Evolutionary conservation across 768 basidiomycete genomes (phyloP).

Genomic region (Tylopilus intermedius): DNA sequence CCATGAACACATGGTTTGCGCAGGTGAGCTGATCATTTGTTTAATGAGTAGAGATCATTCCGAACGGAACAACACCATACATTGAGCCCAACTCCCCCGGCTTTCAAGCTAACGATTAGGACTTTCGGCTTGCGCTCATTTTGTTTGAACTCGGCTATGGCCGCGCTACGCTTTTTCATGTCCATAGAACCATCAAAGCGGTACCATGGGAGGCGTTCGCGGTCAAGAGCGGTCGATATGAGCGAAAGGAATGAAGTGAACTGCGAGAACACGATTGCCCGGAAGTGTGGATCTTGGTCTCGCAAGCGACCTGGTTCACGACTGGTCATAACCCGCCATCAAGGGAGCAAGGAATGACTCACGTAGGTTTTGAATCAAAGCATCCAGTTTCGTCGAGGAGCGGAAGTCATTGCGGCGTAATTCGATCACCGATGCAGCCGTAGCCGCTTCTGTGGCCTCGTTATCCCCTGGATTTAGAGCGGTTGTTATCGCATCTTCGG

Average conservation of each 20-base stretch:
- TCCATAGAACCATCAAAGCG: constrained; percentile 94
- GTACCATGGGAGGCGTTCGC: constrained; percentile 63
- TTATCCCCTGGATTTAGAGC: constrained; percentile 7
- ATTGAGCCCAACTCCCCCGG: constrained; percentile 89
- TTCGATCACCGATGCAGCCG: constrained; percentile 41
- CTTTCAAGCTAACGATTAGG: constrained; percentile 75
- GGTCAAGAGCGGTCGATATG: constrained; percentile 64
- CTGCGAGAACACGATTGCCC: constrained; percentile 86
- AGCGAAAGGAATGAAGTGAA: constrained; percentile 86
- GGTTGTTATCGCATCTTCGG: constrained; percentile 1
- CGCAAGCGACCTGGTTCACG: constrained; percentile 47
- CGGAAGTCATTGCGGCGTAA: constrained; percentile 79
- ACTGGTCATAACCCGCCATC: background rate
- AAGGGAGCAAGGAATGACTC: constrained; percentile 19
- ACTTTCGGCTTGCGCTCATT: constrained; percentile 69
- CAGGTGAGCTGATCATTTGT: constrained; percentile 51
- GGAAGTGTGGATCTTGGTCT: constrained; percentile 70
- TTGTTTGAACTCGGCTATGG: constrained; percentile 73
- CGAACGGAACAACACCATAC: constrained; percentile 35
- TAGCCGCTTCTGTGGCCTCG: constrained; percentile 13
- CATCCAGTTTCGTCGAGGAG: constrained; percentile 88
- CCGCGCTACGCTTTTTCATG: constrained; percentile 70
- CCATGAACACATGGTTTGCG: constrained; percentile 87
- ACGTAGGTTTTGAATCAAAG: constrained; percentile 71
- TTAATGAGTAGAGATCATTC: background rate